Evolutionary conservation across 306 rosid species (phyloP).

Genomic region (Nissolia schottii): DNA sequence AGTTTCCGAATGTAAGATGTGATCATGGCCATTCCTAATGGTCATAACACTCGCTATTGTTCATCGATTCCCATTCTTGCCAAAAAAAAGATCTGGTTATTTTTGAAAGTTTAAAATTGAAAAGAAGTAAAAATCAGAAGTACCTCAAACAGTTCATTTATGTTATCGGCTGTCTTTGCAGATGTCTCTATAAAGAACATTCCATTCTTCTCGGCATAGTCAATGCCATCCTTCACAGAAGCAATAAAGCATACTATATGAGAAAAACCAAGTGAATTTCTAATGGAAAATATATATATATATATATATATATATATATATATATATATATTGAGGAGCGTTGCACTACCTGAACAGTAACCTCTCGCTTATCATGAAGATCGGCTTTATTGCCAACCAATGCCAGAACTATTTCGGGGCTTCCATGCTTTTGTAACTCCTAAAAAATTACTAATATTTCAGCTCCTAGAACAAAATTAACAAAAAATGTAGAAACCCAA

Average conservation of each 20-base stretch:
- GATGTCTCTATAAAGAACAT: constrained; percentile 99
- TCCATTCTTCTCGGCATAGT: constrained; percentile 89
- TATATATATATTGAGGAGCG: constrained; percentile 3
- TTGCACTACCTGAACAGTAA: constrained; percentile 59
- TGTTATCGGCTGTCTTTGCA: constrained; percentile 97
- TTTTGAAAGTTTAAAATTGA: not conserved
- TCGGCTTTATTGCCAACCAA: constrained; percentile 96
- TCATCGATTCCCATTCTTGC: constrained; percentile 14
- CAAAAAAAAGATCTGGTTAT: constrained; percentile 11
- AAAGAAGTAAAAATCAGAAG: constrained; percentile 16
- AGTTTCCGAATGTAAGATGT: not conserved
- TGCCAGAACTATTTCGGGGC: constrained; percentile 91
- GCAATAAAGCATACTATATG: not conserved
- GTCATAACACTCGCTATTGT: not conserved
- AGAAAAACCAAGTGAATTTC: not conserved
- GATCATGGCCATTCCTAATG: not conserved
- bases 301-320: constrained; percentile 6
- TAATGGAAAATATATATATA: not conserved
- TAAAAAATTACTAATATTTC: constrained; percentile 27
- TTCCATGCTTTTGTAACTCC: constrained; percentile 98
- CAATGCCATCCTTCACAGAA: constrained; percentile 70
- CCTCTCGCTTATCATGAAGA: constrained; percentile 86
- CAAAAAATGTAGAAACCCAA: not conserved
- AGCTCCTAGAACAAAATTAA: constrained; percentile 22
- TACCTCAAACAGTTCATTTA: constrained; percentile 97